Conservation (phyloP, 768 basidiomycete species). For the Boletus edulis region DNA sequence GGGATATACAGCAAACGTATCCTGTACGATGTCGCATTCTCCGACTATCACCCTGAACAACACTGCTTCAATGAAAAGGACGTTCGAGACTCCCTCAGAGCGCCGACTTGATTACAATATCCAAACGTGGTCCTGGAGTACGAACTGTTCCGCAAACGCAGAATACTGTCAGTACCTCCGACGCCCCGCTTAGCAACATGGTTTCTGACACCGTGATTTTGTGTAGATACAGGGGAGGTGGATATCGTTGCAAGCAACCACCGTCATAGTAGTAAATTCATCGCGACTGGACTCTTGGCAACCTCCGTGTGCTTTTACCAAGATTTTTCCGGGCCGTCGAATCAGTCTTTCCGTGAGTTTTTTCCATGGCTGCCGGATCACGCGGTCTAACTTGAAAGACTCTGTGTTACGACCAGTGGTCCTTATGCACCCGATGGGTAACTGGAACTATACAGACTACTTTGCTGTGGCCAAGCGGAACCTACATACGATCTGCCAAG, state of each 20-base stretch:
- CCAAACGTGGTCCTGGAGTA: not conserved
- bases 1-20: not conserved
- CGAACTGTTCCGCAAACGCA: not conserved
- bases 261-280: too few species aligned
- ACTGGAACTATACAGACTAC: not conserved
- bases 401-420: not conserved
- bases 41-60: not conserved
- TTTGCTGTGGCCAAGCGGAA: not conserved
- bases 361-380: not conserved
- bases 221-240: not conserved
- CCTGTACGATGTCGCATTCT: not conserved
- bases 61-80: not conserved
- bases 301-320: not conserved
- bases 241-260: not conserved
- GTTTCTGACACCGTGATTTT: not conserved
- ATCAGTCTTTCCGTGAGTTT: not conserved
- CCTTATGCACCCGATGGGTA: not conserved
- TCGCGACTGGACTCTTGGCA: not conserved
- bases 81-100: not conserved
- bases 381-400: not conserved
- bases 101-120: not conserved
- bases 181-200: too few species aligned
- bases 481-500: not conserved
- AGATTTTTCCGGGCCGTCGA: not conserved
- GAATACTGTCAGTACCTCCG: not conserved